Conservation (phyloP, 345 rosid genomes). For the Aegle marmelos region DNA sequence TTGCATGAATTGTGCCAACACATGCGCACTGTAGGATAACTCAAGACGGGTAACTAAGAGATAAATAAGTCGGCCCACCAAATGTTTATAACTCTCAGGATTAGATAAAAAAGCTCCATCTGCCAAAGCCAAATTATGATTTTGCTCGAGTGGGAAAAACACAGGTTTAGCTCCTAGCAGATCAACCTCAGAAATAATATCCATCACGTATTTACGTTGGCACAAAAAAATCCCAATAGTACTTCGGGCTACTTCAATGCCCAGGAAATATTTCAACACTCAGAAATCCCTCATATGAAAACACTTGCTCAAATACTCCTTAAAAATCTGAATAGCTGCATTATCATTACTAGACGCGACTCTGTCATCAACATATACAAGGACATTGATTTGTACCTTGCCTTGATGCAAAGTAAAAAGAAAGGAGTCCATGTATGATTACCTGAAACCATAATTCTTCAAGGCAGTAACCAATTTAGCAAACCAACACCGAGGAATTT, state of each 20-base stretch:
- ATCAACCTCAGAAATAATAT: slow-evolving; percentile 8
- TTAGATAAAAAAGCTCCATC: background rate
- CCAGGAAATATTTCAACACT: background rate
- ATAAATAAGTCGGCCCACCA: background rate
- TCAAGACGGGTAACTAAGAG: background rate
- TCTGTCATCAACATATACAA: background rate
- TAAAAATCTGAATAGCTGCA: rapidly evolving
- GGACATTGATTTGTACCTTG: background rate
- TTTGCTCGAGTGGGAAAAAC: background rate
- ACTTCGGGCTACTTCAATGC: background rate
- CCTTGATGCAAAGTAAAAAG: background rate
- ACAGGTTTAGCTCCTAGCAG: background rate
- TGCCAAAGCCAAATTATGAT: slow-evolving; percentile 5
- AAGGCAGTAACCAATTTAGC: background rate
- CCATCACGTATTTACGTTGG: background rate
- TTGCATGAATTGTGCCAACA: background rate
- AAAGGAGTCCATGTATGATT: background rate
- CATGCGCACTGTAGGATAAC: slow-evolving; percentile 2
- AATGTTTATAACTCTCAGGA: background rate
- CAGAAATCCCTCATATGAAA: background rate
- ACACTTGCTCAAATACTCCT: background rate
- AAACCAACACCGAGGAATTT: background rate
- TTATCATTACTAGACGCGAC: background rate
- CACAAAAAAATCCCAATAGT: no score
- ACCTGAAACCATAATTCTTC: background rate